Evolutionary conservation across 805 yeast genomes (phyloP).

Genomic region (Schwanniomyces occidentalis): DNA sequence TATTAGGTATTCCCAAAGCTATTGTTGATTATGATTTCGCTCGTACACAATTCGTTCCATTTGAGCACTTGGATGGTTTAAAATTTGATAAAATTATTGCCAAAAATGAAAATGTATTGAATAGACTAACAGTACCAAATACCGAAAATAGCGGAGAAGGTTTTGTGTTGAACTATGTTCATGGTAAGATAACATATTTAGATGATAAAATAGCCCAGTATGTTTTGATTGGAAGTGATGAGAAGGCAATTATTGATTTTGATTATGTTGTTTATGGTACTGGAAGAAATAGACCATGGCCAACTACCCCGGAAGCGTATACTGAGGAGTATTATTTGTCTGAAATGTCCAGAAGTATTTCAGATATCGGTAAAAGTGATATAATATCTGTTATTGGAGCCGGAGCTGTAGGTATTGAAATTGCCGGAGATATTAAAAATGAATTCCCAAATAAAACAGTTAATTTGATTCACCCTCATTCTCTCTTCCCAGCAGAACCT

Average conservation of each 20-base stretch:
- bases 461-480: slow-evolving; percentile 40
- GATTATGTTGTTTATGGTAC: slow-evolving; percentile 50
- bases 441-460: slow-evolving; percentile 32
- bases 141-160: slow-evolving; percentile 7
- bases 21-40: slow-evolving; percentile 41
- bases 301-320: slow-evolving; percentile 50
- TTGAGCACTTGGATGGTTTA: slow-evolving; percentile 27
- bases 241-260: slow-evolving; percentile 27
- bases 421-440: slow-evolving; percentile 41
- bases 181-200: slow-evolving; percentile 31
- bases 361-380: slow-evolving; percentile 32
- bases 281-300: slow-evolving; percentile 55
- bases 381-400: slow-evolving; percentile 46
- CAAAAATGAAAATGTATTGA: slow-evolving; percentile 2
- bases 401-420: slow-evolving; percentile 45
- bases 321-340: slow-evolving; percentile 34
- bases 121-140: not conserved
- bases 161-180: slow-evolving; percentile 28
- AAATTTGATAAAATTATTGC: slow-evolving; percentile 29
- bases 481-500: slow-evolving; percentile 38
- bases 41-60: slow-evolving; percentile 35
- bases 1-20: slow-evolving; percentile 40
- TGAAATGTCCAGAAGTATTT: slow-evolving; percentile 42
- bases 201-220: slow-evolving; percentile 27
- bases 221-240: slow-evolving; percentile 12